Evolutionary conservation across 2,329 filamentous ascomycete species (phyloP).

Genomic region (Diaporthe helianthi): DNA sequence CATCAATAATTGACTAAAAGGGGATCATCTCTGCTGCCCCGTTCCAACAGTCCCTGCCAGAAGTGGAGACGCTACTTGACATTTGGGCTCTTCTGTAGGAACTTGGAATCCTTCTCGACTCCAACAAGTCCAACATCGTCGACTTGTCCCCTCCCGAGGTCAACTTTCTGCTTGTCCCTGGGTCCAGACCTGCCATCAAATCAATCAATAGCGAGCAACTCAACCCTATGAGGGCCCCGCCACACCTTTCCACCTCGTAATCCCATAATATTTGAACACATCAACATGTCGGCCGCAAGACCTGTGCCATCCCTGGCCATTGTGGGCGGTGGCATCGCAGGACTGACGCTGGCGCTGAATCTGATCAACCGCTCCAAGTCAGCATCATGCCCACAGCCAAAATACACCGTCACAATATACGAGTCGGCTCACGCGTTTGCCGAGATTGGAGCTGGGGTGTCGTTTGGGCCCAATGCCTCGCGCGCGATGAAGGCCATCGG

Average conservation of each 20-base stretch:
- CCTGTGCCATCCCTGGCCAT: conserved; percentile 53
- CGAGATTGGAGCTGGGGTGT: conserved; percentile 65
- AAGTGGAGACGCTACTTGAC: conserved; percentile 2
- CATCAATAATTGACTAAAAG: conserved; percentile 1
- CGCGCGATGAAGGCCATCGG: conserved; percentile 41
- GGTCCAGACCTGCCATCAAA: background rate
- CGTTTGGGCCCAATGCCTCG: conserved; percentile 57
- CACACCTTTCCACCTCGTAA: too few species aligned
- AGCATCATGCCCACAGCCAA: conserved; percentile 13
- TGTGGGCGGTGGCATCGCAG: conserved; percentile 65
- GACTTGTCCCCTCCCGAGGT: background rate
- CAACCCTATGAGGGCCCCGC: background rate
- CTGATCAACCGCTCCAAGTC: conserved; percentile 43
- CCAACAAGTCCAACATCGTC: background rate
- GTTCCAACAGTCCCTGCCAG: background rate
- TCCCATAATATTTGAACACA: background rate
- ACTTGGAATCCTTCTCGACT: background rate
- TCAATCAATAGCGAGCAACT: too few species aligned
- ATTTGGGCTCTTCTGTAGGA: background rate
- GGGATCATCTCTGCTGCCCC: conserved; percentile 2
- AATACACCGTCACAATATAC: conserved; percentile 51
- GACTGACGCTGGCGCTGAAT: conserved; percentile 55
- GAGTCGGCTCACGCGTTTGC: conserved; percentile 61
- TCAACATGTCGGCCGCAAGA: background rate
- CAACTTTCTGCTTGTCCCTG: background rate